Percentiles rank a stretch among this genome's conserved stretches.
phyloP scores from a whole-genome alignment of 2,329 filamentous ascomycete genomes.

The Ceratocystiopsis sp. region DNA sequence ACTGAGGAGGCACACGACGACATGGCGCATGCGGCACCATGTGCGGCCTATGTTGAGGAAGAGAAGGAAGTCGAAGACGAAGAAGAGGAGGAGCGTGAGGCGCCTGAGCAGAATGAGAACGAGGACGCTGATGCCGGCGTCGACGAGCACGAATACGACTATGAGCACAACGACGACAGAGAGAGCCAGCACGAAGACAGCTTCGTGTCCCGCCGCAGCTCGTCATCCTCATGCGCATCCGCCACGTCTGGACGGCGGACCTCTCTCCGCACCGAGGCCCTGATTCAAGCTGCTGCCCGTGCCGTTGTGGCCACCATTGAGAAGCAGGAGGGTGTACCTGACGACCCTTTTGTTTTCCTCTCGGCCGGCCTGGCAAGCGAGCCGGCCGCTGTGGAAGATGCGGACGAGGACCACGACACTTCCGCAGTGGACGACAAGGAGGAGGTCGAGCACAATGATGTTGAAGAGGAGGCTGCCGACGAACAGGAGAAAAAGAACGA shows the following conservation, averaged over 20 bases:
- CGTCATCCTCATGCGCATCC: constrained; percentile 3
- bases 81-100: not conserved
- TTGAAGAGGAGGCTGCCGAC: constrained; percentile 16
- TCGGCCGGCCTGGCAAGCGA: not conserved
- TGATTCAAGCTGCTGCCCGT: constrained; percentile 35
- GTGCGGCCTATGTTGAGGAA: not conserved
- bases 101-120: not conserved
- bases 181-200: not conserved
- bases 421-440: constrained; percentile 6
- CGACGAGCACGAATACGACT: not conserved
- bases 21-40: not conserved
- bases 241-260: constrained; percentile 17
- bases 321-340: constrained; percentile 14
- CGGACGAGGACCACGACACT: constrained; percentile 2
- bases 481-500: too few species aligned
- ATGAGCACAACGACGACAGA: constrained; percentile 4
- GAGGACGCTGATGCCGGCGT: not conserved
- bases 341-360: not conserved
- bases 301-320: constrained; percentile 32
- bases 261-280: constrained; percentile 29
- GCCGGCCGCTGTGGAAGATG: not conserved
- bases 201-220: not conserved
- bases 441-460: constrained; percentile 7
- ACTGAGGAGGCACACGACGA: not conserved
- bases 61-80: not conserved